These are phyloP conservation scores for Phytomonas sp. DNA, from an alignment of 208 protist species.

Conservation along the genomic window DNA sequence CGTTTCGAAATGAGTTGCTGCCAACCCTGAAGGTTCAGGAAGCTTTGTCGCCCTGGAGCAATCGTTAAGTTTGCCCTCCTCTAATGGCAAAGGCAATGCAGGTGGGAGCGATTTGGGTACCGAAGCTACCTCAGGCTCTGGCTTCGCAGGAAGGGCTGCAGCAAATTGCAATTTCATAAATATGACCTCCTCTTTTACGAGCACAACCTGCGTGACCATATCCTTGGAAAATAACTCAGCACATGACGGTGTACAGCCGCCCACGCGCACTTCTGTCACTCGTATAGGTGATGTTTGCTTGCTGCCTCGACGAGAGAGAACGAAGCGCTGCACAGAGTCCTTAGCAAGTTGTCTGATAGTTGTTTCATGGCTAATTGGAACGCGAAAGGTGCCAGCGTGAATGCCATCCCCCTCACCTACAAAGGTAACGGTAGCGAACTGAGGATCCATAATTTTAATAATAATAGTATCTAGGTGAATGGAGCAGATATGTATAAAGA, in stretches of 20 bases:
- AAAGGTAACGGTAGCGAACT: slow-evolving; percentile 78
- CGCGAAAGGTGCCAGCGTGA: slow-evolving; percentile 44
- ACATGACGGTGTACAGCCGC: slow-evolving; percentile 24
- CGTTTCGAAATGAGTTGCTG: background rate
- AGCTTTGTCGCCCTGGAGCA: background rate
- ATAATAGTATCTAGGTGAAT: slow-evolving; percentile 1
- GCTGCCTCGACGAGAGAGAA: slow-evolving; percentile 28
- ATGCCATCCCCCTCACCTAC: slow-evolving; percentile 23
- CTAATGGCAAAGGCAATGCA: background rate
- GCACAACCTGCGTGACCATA: slow-evolving; percentile 47
- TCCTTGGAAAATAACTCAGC: slow-evolving; percentile 74
- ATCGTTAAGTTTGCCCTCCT: background rate
- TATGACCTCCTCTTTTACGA: slow-evolving; percentile 63
- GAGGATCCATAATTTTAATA: slow-evolving; percentile 20
- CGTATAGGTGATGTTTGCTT: slow-evolving; percentile 19
- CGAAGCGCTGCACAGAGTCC: slow-evolving; percentile 68
- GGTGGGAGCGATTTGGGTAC: background rate
- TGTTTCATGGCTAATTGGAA: slow-evolving; percentile 55
- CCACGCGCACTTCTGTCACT: slow-evolving; percentile 73
- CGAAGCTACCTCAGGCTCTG: background rate
- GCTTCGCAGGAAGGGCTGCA: background rate
- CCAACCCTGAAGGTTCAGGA: background rate
- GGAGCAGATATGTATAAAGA: background rate
- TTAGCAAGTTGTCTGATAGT: slow-evolving; percentile 76
- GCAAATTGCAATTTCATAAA: slow-evolving; percentile 41